phyloP scores from a whole-genome alignment of 192 early-diverging fungal species.

The Coemansia sp. region DNA sequence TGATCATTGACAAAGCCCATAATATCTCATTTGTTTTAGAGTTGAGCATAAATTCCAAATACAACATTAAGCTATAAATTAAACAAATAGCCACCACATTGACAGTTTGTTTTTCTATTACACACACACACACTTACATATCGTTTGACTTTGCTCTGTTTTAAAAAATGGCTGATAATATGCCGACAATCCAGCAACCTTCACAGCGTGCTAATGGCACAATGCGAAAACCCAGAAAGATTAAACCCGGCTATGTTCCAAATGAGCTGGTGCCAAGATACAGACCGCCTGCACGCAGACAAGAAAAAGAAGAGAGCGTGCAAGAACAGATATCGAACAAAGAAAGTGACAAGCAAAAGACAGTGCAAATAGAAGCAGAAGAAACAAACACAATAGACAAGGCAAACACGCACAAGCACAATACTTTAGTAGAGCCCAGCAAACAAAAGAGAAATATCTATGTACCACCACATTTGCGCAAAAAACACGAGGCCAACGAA shows the following conservation, averaged over 20 bases:
- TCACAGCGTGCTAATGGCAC: constrained; percentile 26
- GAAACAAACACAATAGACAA: background rate
- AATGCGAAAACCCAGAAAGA: constrained; percentile 24
- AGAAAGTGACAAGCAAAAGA: background rate
- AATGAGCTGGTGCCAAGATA: constrained; percentile 19
- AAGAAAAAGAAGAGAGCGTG: background rate
- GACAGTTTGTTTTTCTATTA: too few species aligned
- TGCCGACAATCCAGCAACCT: constrained; percentile 8
- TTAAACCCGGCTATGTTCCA: constrained; percentile 26
- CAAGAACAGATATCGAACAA: background rate
- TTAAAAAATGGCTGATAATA: background rate
- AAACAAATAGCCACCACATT: too few species aligned
- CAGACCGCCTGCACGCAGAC: constrained; percentile 17
- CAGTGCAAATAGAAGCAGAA: background rate
- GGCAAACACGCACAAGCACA: background rate
- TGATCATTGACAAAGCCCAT: too few species aligned
- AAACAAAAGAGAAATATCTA: background rate
- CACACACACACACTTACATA: too few species aligned
- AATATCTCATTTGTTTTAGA: too few species aligned
- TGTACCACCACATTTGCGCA: constrained; percentile 8
- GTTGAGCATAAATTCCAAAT: too few species aligned
- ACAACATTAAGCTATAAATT: too few species aligned
- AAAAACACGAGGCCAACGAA: background rate
- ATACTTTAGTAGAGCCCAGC: background rate
- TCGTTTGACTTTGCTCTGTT: too few species aligned